These are phyloP conservation scores for Ceratocystiopsis minuta DNA, from an alignment of 2,329 filamentous ascomycete species.

Conservation along the genomic window DNA sequence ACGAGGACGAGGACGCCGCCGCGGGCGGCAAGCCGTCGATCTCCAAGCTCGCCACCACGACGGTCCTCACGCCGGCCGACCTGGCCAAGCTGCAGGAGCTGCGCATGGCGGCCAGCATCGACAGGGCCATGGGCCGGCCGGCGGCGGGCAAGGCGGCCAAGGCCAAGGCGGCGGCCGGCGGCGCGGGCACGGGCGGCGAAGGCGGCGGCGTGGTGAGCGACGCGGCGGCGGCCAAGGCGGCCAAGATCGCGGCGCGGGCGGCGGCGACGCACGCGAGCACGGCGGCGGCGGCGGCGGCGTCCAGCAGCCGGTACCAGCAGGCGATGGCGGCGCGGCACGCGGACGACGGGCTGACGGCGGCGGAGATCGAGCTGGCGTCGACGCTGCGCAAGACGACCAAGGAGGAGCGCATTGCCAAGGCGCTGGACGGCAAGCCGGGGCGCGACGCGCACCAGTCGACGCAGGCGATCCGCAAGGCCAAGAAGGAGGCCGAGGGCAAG, in stretches of 20 bases:
- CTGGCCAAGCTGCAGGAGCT: conserved; percentile 88
- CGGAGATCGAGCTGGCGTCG: conserved; percentile 76
- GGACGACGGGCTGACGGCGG: conserved; percentile 79
- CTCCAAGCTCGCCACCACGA: conserved; percentile 72
- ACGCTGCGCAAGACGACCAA: conserved; percentile 69
- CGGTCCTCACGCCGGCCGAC: conserved; percentile 88
- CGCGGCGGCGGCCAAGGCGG: background rate
- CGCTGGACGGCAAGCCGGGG: conserved; percentile 63
- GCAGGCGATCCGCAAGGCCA: conserved; percentile 65
- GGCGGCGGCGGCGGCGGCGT: background rate
- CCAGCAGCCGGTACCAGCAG: conserved; percentile 26
- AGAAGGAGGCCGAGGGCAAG: conserved; percentile 81
- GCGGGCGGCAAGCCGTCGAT: conserved; percentile 26
- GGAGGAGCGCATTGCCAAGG: conserved; percentile 72
- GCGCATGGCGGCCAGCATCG: conserved; percentile 52
- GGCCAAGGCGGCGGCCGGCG: too few species aligned
- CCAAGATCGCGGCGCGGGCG: too few species aligned
- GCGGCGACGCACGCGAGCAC: too few species aligned
- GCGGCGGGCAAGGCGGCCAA: background rate
- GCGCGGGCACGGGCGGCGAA: conserved; percentile 3
- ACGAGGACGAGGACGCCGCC: conserved; percentile 25
- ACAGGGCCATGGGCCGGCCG: conserved; percentile 35
- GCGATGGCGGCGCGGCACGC: conserved; percentile 43
- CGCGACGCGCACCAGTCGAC: conserved; percentile 71
- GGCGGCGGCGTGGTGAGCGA: background rate